phyloP scores from a whole-genome alignment of 495 filamentous ascomycete genomes.

The Lasiosphaeria hispida region DNA sequence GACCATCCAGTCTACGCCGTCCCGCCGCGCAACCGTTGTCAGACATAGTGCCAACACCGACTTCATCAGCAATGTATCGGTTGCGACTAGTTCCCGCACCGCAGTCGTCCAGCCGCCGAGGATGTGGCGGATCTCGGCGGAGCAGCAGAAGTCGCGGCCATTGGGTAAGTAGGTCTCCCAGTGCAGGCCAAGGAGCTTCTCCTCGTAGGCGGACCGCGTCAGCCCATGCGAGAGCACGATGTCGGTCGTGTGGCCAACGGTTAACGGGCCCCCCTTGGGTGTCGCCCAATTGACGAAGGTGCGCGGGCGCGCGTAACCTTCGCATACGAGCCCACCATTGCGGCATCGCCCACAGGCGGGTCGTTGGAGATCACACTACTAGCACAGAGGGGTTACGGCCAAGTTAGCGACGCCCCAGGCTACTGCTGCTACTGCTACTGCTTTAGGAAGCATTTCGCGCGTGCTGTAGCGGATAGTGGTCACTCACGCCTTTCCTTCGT shows the following conservation, averaged over 20 bases:
- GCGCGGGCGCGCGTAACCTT: slow-evolving; percentile 4
- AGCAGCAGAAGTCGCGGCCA: slow-evolving; percentile 3
- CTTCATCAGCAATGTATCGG: not conserved
- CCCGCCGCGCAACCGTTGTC: slow-evolving; percentile 4
- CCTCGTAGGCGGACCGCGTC: slow-evolving; percentile 10
- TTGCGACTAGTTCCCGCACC: slow-evolving; percentile 6
- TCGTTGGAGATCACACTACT: slow-evolving; percentile 3
- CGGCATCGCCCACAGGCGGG: slow-evolving; percentile 3
- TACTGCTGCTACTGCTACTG: not conserved
- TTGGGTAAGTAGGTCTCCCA: slow-evolving; percentile 13
- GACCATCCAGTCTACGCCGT: slow-evolving; percentile 1
- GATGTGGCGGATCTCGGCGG: not conserved
- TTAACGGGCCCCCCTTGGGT: slow-evolving; percentile 3
- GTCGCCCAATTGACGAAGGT: not conserved
- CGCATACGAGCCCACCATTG: slow-evolving; percentile 2
- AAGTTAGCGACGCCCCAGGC: not conserved
- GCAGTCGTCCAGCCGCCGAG: slow-evolving; percentile 13
- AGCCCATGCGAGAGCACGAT: slow-evolving; percentile 1
- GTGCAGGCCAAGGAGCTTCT: slow-evolving; percentile 10
- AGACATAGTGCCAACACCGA: slow-evolving; percentile 2
- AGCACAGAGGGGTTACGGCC: slow-evolving; percentile 3
- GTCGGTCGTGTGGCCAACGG: slow-evolving; percentile 6
- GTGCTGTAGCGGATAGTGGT: slow-evolving; percentile 2
- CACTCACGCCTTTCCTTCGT: slow-evolving; percentile 5
- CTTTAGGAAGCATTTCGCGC: slow-evolving; percentile 4